A percentile compares a stretch with the other conserved stretches of the same genome.
These are phyloP conservation scores for Camellia oleifera DNA, from an alignment of 179 eudicot genomes.

Conservation along the genomic window DNA sequence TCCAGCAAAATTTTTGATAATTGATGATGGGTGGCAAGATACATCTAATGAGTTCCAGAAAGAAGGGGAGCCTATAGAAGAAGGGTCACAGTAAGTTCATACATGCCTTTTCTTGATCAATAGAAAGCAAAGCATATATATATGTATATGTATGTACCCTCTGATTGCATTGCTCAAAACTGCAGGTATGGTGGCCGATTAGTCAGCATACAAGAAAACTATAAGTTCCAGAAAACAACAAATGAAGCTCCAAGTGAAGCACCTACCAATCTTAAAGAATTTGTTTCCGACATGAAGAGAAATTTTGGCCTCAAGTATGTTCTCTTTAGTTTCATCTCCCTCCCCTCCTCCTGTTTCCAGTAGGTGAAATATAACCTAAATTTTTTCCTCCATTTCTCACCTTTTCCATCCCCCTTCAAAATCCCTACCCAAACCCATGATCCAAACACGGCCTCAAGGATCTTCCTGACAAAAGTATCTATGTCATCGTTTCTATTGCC, in stretches of 20 bases:
- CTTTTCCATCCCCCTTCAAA: background rate
- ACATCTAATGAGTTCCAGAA: conserved; percentile 35
- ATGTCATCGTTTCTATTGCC: background rate
- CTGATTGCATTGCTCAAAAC: conserved; percentile 8
- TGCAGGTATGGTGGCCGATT: conserved; percentile 38
- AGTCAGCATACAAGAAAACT: conserved; percentile 34
- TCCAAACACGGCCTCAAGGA: no score
- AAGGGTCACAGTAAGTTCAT: conserved; percentile 32
- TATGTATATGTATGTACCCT: background rate
- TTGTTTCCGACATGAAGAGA: conserved; percentile 30
- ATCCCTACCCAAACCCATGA: no score
- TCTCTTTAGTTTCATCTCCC: background rate
- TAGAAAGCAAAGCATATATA: background rate
- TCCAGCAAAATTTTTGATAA: conserved; percentile 36
- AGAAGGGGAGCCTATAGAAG: conserved; percentile 35
- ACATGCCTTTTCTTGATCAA: background rate
- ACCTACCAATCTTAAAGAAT: conserved; percentile 26
- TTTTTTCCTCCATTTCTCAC: background rate
- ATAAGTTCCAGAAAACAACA: conserved; percentile 23
- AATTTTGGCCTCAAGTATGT: conserved; percentile 31
- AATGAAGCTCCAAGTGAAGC: conserved; percentile 10
- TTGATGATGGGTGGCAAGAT: conserved; percentile 46
- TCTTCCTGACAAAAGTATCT: background rate
- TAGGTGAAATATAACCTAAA: no score
- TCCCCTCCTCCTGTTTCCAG: background rate